Percentiles rank a stretch among this genome's conserved stretches.
Evolutionary conservation across 495 filamentous ascomycete genomes (phyloP).

Genomic region (Pyrenula aspistea): DNA sequence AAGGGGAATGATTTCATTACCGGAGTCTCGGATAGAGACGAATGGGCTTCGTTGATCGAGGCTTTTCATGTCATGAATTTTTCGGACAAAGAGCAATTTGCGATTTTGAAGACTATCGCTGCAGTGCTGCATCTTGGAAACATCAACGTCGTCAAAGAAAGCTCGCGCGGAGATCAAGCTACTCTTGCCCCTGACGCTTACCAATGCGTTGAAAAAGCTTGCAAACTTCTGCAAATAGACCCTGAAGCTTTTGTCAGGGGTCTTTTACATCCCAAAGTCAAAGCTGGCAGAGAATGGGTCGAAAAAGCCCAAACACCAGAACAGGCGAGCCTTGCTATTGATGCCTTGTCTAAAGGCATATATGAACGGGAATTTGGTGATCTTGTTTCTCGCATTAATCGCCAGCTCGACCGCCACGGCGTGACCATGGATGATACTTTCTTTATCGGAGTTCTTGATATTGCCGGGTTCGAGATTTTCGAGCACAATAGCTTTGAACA

Average conservation of each 20-base stretch:
- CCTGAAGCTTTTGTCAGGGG: slow-evolving; percentile 77
- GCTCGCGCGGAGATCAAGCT: slow-evolving; percentile 81
- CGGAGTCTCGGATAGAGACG: slow-evolving; percentile 81
- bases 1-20: slow-evolving; percentile 83
- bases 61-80: slow-evolving; percentile 95
- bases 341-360: slow-evolving; percentile 91
- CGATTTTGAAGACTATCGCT: slow-evolving; percentile 78
- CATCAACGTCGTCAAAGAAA: slow-evolving; percentile 78
- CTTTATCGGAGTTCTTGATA: slow-evolving; percentile 98
- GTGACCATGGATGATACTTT: slow-evolving; percentile 73
- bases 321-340: slow-evolving; percentile 79
- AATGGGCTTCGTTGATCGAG: slow-evolving; percentile 83
- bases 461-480: slow-evolving; percentile 98
- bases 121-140: slow-evolving; percentile 92
- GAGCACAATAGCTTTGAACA: slow-evolving; percentile 98
- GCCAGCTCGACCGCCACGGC: slow-evolving; percentile 70
- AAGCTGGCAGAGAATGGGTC: slow-evolving; percentile 94
- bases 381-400: slow-evolving; percentile 83
- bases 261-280: slow-evolving; percentile 82
- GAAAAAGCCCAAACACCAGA: slow-evolving; percentile 96
- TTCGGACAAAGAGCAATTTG: slow-evolving; percentile 67
- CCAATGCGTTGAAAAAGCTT: slow-evolving; percentile 61
- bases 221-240: slow-evolving; percentile 72
- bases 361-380: slow-evolving; percentile 95
- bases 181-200: slow-evolving; percentile 62